Base-by-base conservation (phyloP, 2,329 filamentous ascomycete species). In the Pseudogymnoascus sp. region DNA sequence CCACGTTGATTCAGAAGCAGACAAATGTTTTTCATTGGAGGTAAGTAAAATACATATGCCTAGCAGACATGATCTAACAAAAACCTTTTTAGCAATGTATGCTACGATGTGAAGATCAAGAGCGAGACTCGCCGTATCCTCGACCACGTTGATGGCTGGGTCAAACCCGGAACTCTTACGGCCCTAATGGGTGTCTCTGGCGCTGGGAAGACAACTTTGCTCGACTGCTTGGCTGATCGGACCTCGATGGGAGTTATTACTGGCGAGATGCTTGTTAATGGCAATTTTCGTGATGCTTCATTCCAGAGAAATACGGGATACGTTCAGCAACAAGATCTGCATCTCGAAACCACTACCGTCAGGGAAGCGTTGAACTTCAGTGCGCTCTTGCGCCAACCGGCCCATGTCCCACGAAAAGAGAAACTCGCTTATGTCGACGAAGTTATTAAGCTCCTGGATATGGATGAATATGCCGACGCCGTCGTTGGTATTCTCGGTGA, bases 311-410 rank as follows among this genome's bases (percentile, higher is more conserved):
- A 70, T 21, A 68, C 71, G 0, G 92, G 92, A 48, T 96, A 96
- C 70, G 92, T 93, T 39, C 90, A 96, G 73, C 93, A 96, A 75
- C 90, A 96, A 73, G 93, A 97, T 83, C 82, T 96, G 10, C 92
- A 96, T 73, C 81, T 96, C 28, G 28, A 31, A 60, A 95, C 91
- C 70, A 80, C 87, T 0, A 96, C 93, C 1, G 92, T 96, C 31
- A 87, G 93, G 66, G 93, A 97, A 77, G 92, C 92, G 6, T 82
- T 97, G 34, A 86, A 86, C 70, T 97, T 97, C 76, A 92, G 88
- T 70, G 93, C 93, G 14, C 76, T 93, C 5, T 87, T 97, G 45
- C 89, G 93, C 65, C 93, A 96, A 73, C 90, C 93, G 0, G 85
- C 85, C 63, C 81, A 88, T 62, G 83, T 90, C 14, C 80, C 90